phyloP scores from a whole-genome alignment of 805 yeast species.

The Lachancea quebecensis region DNA sequence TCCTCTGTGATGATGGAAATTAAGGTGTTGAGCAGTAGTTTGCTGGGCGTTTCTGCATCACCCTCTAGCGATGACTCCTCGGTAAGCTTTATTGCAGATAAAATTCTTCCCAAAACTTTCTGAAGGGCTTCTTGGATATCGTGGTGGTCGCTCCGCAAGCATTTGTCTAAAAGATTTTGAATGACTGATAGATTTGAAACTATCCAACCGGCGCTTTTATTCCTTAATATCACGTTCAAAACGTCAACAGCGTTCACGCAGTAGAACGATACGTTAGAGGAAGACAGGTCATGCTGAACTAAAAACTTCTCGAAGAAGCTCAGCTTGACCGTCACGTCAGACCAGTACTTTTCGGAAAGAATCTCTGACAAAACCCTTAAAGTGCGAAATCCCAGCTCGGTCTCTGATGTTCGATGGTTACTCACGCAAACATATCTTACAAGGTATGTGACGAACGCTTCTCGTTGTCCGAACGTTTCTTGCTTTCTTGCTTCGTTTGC shows the following conservation, averaged over 20 bases:
- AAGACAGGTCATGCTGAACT: slow-evolving; percentile 65
- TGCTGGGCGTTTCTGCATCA: slow-evolving; percentile 55
- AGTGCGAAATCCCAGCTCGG: slow-evolving; percentile 75
- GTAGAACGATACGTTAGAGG: slow-evolving; percentile 63
- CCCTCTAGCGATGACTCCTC: slow-evolving; percentile 39
- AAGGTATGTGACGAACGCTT: slow-evolving; percentile 83
- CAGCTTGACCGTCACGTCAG: slow-evolving; percentile 80
- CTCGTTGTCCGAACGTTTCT: slow-evolving; percentile 52
- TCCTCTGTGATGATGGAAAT: slow-evolving; percentile 73
- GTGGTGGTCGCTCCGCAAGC: slow-evolving; percentile 74
- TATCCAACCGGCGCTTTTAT: slow-evolving; percentile 76
- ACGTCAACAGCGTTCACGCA: slow-evolving; percentile 91
- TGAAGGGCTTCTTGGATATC: slow-evolving; percentile 83
- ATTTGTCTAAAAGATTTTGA: slow-evolving; percentile 69
- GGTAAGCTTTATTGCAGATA: slow-evolving; percentile 55
- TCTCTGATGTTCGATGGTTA: slow-evolving; percentile 77
- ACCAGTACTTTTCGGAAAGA: slow-evolving; percentile 71
- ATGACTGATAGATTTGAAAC: slow-evolving; percentile 60
- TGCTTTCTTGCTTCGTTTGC: slow-evolving; percentile 12
- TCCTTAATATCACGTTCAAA: slow-evolving; percentile 70
- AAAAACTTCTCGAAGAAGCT: slow-evolving; percentile 84
- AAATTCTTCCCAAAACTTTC: slow-evolving; percentile 60
- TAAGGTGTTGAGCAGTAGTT: slow-evolving; percentile 53
- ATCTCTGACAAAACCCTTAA: slow-evolving; percentile 68
- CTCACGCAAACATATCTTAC: slow-evolving; percentile 83